Evolutionary conservation across 1,284 basidiomycete species (phyloP), one percentile per base, ranked within the genome.

Genomic region (Papiliotrema nemorosa): DNA sequence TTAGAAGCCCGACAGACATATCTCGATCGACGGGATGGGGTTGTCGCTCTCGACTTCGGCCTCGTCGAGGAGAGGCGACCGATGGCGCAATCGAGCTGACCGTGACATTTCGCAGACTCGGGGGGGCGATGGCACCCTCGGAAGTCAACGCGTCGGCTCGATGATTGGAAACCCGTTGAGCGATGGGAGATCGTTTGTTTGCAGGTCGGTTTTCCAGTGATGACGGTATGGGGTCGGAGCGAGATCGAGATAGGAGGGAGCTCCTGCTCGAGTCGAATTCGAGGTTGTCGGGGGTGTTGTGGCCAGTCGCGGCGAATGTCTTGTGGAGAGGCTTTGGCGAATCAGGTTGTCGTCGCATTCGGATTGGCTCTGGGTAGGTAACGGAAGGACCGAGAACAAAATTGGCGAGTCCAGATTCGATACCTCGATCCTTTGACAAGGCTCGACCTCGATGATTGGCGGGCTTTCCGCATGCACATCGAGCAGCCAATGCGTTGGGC

Each of bases 381-480:
- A 55, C 52, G 3, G 59, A 54, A 13, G 67, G 62, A 20, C 62
- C 68, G 14, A 73, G 61, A 20, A 44, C 49, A 10, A 71, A 59
- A 22, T 63, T 48, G 7, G 67, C 58, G 35, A 71, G 61, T 13
- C 59, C 65, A 21, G 60, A 50, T 31, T 66, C 67, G 9, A 60
- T 39, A 24, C 57, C 57, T 25, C 63, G 55, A 18, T 67, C 65
- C 41, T 58, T 65, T 39, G 59, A 62, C 31, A 36, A 34, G n/a
- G 53, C 44, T 12, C 54, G 47, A 33, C 63, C 37, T 34, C 58
- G 56, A 53, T 73, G 70, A 33, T 64, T 63, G 3, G 64, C 57
- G 6, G 68, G 56, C 25, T 63, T 58, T 5, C 70, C 70, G 51
- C 70, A 73, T 3, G 68, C 68, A 41, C 70, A 73, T 41, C 68